Conservation (phyloP, 129 eudicot genomes). For the Artemisia annua region DNA sequence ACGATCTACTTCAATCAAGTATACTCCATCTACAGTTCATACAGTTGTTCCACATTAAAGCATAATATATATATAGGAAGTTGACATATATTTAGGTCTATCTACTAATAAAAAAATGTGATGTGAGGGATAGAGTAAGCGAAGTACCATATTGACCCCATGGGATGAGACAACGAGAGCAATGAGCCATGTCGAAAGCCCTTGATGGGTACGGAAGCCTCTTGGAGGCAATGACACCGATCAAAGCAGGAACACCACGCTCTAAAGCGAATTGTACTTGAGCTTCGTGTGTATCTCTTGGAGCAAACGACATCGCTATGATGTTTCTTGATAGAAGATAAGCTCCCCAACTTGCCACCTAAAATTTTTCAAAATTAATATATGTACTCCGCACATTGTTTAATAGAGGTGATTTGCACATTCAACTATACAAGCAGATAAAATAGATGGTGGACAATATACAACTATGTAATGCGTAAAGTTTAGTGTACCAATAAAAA, state of each 20-base stretch:
- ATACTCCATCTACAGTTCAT: constrained; percentile 58
- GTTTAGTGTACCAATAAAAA: too few relatives aligned
- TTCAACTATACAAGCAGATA: too few relatives aligned
- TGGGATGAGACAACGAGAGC: constrained; percentile 96
- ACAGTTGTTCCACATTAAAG: not conserved
- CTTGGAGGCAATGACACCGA: constrained; percentile 84
- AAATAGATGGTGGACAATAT: too few relatives aligned
- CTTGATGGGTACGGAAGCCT: constrained; percentile 93
- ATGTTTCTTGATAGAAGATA: constrained; percentile 80
- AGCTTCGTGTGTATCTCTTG: constrained; percentile 91
- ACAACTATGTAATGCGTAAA: too few relatives aligned
- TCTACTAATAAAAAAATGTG: too few relatives aligned
- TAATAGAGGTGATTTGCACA: not conserved
- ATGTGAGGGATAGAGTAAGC: not conserved
- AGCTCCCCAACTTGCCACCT: constrained; percentile 99
- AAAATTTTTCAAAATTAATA: not conserved
- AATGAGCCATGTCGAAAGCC: constrained; percentile 97
- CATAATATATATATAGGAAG: not conserved
- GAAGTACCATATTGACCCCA: constrained; percentile 84
- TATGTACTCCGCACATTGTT: not conserved
- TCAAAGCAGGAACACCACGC: constrained; percentile 95
- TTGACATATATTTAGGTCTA: not conserved
- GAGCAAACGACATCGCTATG: constrained; percentile 85
- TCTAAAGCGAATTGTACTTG: constrained; percentile 93
- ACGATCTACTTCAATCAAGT: constrained; percentile 87